Percentiles rank a stretch among this genome's conserved stretches.
These are phyloP conservation scores for Lactarius akahatsu DNA, from an alignment of 768 basidiomycete genomes.

Conservation along the genomic window DNA sequence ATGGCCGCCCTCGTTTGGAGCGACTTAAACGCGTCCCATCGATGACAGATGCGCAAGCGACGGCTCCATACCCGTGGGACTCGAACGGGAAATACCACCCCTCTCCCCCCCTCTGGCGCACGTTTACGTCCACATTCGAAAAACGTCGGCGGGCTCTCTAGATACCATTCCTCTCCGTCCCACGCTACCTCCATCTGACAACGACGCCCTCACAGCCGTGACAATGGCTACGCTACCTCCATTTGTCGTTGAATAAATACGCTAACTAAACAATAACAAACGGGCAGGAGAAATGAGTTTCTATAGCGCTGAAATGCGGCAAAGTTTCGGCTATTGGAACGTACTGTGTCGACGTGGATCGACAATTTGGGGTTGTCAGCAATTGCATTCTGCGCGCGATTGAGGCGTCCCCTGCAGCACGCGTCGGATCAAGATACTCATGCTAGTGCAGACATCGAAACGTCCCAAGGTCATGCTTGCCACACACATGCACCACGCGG, in stretches of 20 bases:
- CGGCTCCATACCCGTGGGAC: slow-evolving; percentile 20
- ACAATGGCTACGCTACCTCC: slow-evolving; percentile 1
- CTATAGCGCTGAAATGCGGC: neutral
- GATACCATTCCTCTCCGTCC: slow-evolving; percentile 7
- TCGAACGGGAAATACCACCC: slow-evolving; percentile 6
- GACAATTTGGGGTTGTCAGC: neutral
- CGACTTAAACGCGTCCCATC: slow-evolving; percentile 18
- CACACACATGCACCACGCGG: slow-evolving; percentile 16
- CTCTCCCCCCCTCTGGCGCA: slow-evolving; percentile 7
- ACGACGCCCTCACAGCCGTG: neutral
- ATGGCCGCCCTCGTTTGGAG: slow-evolving; percentile 18
- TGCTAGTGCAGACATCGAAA: neutral
- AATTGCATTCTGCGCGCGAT: slow-evolving; percentile 1
- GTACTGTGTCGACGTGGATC: slow-evolving; percentile 1
- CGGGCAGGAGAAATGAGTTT: neutral
- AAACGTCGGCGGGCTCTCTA: slow-evolving; percentile 3
- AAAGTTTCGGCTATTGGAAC: slow-evolving; percentile 5
- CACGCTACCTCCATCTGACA: slow-evolving; percentile 16
- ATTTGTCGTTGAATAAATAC: neutral
- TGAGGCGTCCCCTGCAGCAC: neutral
- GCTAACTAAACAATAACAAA: neutral
- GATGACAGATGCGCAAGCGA: slow-evolving; percentile 10
- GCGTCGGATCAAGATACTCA: slow-evolving; percentile 14
- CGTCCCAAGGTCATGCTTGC: slow-evolving; percentile 8
- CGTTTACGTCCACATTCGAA: slow-evolving; percentile 19